Evolutionary conservation across 2,329 filamentous ascomycete genomes (phyloP).

Genomic region (Pseudogymnoascus sp.): DNA sequence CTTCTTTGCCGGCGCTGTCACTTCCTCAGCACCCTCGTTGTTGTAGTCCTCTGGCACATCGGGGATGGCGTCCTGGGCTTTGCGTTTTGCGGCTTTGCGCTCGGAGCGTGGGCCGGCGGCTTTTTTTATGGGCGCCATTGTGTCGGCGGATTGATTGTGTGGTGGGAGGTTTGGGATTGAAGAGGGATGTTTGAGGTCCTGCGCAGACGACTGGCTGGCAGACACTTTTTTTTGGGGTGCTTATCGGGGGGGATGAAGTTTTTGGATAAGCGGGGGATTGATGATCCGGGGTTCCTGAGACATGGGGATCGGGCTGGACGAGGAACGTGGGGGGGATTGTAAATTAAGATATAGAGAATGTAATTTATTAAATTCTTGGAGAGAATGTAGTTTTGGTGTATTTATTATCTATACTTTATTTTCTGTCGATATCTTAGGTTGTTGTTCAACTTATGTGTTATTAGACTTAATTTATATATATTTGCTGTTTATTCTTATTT

Average conservation of each 20-base stretch:
- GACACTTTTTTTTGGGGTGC: background rate
- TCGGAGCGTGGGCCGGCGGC: conserved; percentile 20
- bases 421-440: background rate
- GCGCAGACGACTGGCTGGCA: background rate
- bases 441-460: too few relatives aligned
- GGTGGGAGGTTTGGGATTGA: background rate
- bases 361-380: background rate
- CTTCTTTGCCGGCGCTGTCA: conserved; percentile 8
- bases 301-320: background rate
- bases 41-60: conserved; percentile 24
- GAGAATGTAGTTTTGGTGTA: background rate
- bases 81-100: conserved; percentile 28
- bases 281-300: background rate
- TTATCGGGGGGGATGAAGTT: background rate
- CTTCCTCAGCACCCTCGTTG: conserved; percentile 5
- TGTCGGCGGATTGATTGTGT: background rate
- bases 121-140: conserved; percentile 1
- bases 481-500: background rate
- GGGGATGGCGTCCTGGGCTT: conserved; percentile 27
- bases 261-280: background rate
- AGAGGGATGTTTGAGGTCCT: background rate
- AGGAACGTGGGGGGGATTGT: background rate
- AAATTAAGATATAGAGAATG: background rate
- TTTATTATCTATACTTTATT: background rate
- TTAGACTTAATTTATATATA: background rate